Conservation (phyloP, 768 basidiomycete genomes). For the Piloderma croceum region DNA sequence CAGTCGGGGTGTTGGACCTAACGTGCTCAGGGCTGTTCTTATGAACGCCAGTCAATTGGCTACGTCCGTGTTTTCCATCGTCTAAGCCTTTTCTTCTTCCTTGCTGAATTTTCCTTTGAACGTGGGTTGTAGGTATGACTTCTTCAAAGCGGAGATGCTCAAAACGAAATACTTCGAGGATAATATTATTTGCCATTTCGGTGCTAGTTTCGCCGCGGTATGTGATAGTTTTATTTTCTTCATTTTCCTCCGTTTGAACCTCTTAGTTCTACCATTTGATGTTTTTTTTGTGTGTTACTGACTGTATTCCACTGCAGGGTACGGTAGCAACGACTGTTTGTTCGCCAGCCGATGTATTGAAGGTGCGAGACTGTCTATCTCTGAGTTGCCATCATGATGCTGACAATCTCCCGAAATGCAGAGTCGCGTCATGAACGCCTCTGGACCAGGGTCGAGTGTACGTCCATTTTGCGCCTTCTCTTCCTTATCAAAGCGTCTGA, state of each 20-base stretch:
- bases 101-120: conserved; percentile 1
- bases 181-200: conserved; percentile 78
- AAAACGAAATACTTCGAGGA: conserved; percentile 70
- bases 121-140: conserved; percentile 61
- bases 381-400: not conserved
- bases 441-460: conserved; percentile 72
- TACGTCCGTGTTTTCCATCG: conserved; percentile 47
- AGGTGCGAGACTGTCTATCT: conserved; percentile 34
- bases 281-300: not conserved
- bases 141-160: conserved; percentile 81
- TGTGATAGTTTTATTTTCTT: conserved; percentile 19
- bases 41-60: conserved; percentile 94
- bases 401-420: conserved; percentile 15
- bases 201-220: conserved; percentile 83
- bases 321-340: conserved; percentile 88
- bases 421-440: conserved; percentile 88
- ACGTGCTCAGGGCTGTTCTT: conserved; percentile 77
- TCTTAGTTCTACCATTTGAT: too few relatives aligned
- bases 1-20: conserved; percentile 72
- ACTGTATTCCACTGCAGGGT: conserved; percentile 39
- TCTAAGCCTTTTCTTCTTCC: not conserved
- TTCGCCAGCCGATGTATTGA: conserved; percentile 83
- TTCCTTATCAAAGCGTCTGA: not conserved
- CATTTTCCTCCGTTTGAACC: not conserved
- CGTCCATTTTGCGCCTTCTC: conserved; percentile 20